These are phyloP conservation scores for Ogataea salicorniae DNA, from an alignment of 805 yeast genomes.

Conservation along the genomic window DNA sequence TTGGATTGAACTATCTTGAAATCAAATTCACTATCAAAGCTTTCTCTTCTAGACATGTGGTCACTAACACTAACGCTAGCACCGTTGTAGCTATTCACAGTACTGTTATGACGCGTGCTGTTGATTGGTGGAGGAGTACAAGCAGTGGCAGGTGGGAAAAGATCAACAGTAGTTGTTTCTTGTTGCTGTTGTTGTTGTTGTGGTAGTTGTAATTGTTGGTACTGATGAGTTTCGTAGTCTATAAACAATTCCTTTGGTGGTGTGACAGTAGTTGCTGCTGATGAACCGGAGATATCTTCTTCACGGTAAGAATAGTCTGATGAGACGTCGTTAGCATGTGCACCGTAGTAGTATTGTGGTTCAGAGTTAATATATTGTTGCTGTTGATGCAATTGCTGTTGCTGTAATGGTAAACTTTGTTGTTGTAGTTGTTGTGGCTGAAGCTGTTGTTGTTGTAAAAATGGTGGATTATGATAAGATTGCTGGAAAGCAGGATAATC, in stretches of 20 bases:
- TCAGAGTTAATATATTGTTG: neutral
- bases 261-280: neutral
- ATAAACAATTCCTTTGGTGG: neutral
- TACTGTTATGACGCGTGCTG: neutral
- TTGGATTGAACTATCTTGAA: constrained; percentile 9
- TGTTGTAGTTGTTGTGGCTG: neutral
- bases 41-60: constrained; percentile 17
- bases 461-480: neutral
- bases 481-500: constrained; percentile 1
- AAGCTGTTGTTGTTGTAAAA: neutral
- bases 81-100: neutral
- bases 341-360: constrained; percentile 4
- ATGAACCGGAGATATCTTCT: constrained; percentile 5
- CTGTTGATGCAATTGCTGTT: neutral
- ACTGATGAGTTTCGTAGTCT: neutral
- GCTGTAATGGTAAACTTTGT: neutral
- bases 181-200: neutral
- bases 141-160: constrained; percentile 30
- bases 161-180: constrained; percentile 1
- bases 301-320: constrained; percentile 14
- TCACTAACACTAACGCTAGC: constrained; percentile 5
- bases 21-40: constrained; percentile 19
- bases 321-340: constrained; percentile 5
- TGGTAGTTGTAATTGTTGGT: neutral
- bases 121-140: constrained; percentile 25